Base-by-base conservation (phyloP, 1,284 basidiomycete species). In the Ceratobasidium sp. region DNA sequence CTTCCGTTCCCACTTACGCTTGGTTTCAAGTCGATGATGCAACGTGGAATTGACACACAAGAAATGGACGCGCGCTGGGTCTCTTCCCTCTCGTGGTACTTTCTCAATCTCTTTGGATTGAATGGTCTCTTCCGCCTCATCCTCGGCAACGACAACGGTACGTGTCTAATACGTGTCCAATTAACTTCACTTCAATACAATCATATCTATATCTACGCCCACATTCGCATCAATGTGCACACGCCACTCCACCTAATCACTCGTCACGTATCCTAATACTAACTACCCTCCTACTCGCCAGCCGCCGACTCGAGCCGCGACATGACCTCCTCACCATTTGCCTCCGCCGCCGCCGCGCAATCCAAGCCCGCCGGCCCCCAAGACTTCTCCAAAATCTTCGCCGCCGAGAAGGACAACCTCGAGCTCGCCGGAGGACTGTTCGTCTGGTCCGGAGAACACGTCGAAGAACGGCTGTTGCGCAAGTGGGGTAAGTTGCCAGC, bases 31-130 rank as follows among this genome's bases (percentile, higher is more conserved):
- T 92, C 94, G n/a, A 97, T 99, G 91, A 89, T 99, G 9, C 96
- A 99, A 79, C 89, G 96, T 63, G 97, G 97, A 61, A 94, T 99
- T 64, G 92, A 96, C 78, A 98, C 97, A 6, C 90, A 91, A 8
- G 97, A 99, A 81, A 94, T 99, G 90, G 95, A 98, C 80, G 96
- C 98, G 21, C 89, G 94, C 82, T 99, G 98, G 97, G 98, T 99
- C 41, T 98, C 97, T 14, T 98, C 96, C 11, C 85, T 99, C 73
- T 97, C 95, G 35, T 99, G 98, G 98, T 99, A 99, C 83, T 99
- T 99, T 83, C 88, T 99, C 78, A 98, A 98, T 84, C 93, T 98
- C 81, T 99, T 99, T 80, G 98, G 98, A 69, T 84, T 99, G 73
- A 98, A 98, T 79, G 96, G 96, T 18, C 84, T 99, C 14, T 98